Base-by-base conservation (phyloP, 2,329 filamentous ascomycete species). In the Lecanicillium sp. region DNA sequence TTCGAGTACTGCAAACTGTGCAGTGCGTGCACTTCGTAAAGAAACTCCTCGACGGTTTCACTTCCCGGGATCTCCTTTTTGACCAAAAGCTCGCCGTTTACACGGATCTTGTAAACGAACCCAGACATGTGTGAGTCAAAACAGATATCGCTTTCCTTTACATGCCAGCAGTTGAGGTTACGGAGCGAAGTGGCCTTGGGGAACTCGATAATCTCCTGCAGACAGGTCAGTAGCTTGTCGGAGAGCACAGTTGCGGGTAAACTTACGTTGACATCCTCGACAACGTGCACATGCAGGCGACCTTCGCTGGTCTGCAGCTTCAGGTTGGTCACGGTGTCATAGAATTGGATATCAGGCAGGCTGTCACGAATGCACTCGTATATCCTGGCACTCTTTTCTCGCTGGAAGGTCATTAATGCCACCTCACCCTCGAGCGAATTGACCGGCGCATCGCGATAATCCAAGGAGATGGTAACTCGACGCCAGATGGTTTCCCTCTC, bases 61-160 rank as follows among this genome's bases (percentile, higher is more conserved):
- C 90, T 91, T 1, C 91, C 90, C 1, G 93, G 93, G 14, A 98
- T 97, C 62, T 98, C 93, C 65, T 98, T 98, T 67, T 97, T 97
- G 67, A 98, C 95, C 58, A 90, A 84, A 2, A 81, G 71, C 49
- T 76, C 70, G 9, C 79, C 82, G 50, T 79, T 72, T 29, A 90
- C 79, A 12, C 72, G 77, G 49, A 98, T 89, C 63, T 94, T 95
- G 74, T 97, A 98, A 15, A 97, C 93, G 62, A 97, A 98, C 2
- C 93, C 93, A 19, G 91, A 97, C 64, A 97, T 81, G 69, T 98
- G 93, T 1, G 88, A 87, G 56, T 94, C 87, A 59, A 98, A 96
- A 35, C 81, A 74, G 29, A 98, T 73, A 30, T 89, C 81, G 41
- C 78, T 79, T 62, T 97, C 91, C 29, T 73, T 76, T 64, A 84